Evolutionary conservation across 2,329 filamentous ascomycete species (phyloP).

Genomic region (Grosmannia clavigera): DNA sequence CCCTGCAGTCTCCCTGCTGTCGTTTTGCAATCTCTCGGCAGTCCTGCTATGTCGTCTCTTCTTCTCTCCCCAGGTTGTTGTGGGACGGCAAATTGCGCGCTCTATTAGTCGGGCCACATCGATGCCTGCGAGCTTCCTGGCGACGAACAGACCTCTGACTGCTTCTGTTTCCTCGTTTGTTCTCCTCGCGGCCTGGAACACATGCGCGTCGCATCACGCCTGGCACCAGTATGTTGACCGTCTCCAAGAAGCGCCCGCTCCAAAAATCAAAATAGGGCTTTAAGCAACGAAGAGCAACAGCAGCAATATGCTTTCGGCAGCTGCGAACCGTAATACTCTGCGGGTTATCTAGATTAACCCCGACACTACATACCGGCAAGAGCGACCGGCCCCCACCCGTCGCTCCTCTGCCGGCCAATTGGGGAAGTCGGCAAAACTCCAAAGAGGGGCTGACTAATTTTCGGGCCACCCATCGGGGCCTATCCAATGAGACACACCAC

Average conservation of each 20-base stretch:
- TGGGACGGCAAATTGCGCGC: no score
- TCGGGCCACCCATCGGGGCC: no score
- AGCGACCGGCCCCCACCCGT: neutral
- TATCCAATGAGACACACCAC: neutral
- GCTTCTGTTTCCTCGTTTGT: neutral
- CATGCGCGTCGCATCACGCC: neutral
- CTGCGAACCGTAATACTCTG: neutral
- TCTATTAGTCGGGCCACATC: neutral
- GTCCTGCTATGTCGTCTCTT: no score
- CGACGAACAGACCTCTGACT: no score
- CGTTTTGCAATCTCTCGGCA: no score
- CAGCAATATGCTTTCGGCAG: neutral
- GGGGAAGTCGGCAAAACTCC: neutral
- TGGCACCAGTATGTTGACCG: neutral
- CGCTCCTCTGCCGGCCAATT: neutral
- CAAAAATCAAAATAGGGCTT: neutral
- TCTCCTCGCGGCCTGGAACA: neutral
- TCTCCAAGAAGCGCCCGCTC: neutral
- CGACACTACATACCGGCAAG: neutral
- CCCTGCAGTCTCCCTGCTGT: no score
- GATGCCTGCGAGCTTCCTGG: no score
- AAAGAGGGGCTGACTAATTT: neutral
- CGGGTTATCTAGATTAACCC: constrained; percentile 1
- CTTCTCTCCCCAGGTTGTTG: no score
- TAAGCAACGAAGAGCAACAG: neutral